Evolutionary conservation across 2,329 filamentous ascomycete species (phyloP).

Genomic region (Periconia sp.): DNA sequence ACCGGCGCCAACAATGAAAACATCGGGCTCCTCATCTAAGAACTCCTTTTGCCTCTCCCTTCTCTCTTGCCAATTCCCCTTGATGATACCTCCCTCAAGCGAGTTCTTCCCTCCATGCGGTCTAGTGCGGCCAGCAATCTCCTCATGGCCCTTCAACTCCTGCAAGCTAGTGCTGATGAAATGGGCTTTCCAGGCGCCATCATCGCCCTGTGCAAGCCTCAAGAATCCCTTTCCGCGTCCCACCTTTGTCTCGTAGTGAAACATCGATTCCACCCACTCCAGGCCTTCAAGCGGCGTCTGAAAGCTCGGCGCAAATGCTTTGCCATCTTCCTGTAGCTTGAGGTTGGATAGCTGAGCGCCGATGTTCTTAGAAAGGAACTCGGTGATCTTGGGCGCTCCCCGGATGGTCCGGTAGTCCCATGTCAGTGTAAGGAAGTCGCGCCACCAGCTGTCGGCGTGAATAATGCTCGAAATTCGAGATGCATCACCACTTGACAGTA

Average conservation of each 20-base stretch:
- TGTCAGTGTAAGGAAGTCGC: conserved; percentile 63
- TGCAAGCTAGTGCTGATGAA: conserved; percentile 67
- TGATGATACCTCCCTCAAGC: conserved; percentile 59
- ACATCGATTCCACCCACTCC: conserved; percentile 64
- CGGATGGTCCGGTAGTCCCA: conserved; percentile 63
- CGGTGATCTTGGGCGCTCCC: conserved; percentile 48
- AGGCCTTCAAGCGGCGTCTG: conserved; percentile 58
- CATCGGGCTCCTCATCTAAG: conserved; percentile 57
- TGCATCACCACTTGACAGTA: conserved; percentile 24
- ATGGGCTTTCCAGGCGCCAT: conserved; percentile 65
- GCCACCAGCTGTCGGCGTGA: conserved; percentile 59
- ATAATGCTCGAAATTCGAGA: conserved; percentile 44
- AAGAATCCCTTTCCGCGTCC: conserved; percentile 65
- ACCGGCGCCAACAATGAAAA: conserved; percentile 63
- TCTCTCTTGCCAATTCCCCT: conserved; percentile 55
- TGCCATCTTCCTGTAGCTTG: conserved; percentile 48
- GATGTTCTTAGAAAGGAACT: conserved; percentile 47
- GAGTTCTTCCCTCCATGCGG: conserved; percentile 68
- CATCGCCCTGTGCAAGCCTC: conserved; percentile 53
- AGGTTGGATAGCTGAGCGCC: conserved; percentile 52
- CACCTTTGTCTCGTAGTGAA: conserved; percentile 59
- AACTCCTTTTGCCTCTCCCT: conserved; percentile 40
- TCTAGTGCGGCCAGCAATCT: conserved; percentile 55
- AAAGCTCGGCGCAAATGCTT: conserved; percentile 48
- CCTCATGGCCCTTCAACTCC: conserved; percentile 61